Evolutionary conservation across 805 yeast genomes (phyloP), one percentile per base, ranked within the genome.

Genomic region (Myxozyma nipponensis): DNA sequence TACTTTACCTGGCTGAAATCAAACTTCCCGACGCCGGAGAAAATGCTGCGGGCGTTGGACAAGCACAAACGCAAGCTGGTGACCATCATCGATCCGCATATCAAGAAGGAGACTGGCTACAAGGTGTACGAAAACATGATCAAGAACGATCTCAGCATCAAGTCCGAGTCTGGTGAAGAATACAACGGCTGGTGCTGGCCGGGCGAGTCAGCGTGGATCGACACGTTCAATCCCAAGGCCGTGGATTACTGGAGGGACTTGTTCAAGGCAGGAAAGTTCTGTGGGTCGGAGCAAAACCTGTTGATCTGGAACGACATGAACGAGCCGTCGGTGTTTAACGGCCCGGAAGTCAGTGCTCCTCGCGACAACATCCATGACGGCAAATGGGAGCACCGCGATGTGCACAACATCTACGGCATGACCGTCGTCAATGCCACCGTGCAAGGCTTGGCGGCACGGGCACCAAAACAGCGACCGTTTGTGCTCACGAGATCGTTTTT

Each of bases 271-370:
- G 80, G 82, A 7, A 62, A 67, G 1, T 72, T 49, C 37, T 52
- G 57, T 34, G 61, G 57, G 19, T 37, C 46, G 39, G 76, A 84
- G 7, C 71, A 77, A 13, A 93, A 93, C 63, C 67, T 88, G 42
- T 83, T 83, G 62, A 71, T 93, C 18, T 93, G 99, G 99, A 93
- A 91, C 67, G 98, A 93, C 66, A 93, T 93, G 99, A 87, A 86
- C 68, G 99, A 93, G 69, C 97, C 98, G 1, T 87, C 97, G 0
- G 84, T 93, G 3, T 93, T 93, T 65, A 79, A 83, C 59, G 98
- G 98, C 1, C 95, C 98, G 1, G 98, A 93, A 66, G 88, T 96
- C 0, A 72, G 95, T 0, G 81, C 93, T 19, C 95, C 95, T 30
- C 84, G 84, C 60, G 95, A 89, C 66, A 69, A 77, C 21, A 61